These are phyloP conservation scores for Lodderomyces elongisporus DNA, from an alignment of 1,139 yeast species.

Conservation along the genomic window DNA sequence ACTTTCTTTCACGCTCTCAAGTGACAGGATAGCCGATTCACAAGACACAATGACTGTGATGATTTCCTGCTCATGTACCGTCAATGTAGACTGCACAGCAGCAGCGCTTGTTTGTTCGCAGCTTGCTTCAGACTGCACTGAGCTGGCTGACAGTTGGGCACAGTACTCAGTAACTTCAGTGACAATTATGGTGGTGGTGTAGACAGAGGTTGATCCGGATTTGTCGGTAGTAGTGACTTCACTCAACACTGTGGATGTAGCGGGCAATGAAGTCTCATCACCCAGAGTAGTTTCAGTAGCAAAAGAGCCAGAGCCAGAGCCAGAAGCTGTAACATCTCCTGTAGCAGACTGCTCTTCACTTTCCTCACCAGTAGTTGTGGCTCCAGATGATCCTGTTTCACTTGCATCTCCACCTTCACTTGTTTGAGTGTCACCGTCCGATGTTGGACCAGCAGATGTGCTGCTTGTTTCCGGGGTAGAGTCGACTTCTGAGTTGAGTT, in stretches of 20 bases:
- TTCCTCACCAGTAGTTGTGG: conserved; percentile 7
- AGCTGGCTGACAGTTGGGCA: conserved; percentile 6
- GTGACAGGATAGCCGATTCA: conserved; percentile 11
- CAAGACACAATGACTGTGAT: conserved; percentile 10
- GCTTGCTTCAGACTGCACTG: conserved; percentile 8
- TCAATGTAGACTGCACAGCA: conserved; percentile 8
- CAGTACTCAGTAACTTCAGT: conserved; percentile 7
- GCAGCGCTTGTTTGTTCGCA: conserved; percentile 6
- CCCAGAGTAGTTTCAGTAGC: conserved; percentile 8
- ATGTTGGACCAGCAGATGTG: conserved; percentile 1
- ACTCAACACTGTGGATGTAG: conserved; percentile 3
- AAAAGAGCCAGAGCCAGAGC: too few species aligned
- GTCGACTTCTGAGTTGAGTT: conserved; percentile 1
- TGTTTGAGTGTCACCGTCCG: conserved; percentile 18
- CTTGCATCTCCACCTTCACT: conserved; percentile 10
- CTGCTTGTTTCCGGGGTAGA: background rate
- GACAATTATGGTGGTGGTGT: conserved; percentile 5
- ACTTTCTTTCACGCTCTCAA: conserved; percentile 10
- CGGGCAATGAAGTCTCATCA: conserved; percentile 2
- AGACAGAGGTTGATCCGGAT: conserved; percentile 3
- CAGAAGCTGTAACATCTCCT: conserved; percentile 2
- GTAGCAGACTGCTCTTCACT: conserved; percentile 21
- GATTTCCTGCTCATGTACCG: conserved; percentile 7
- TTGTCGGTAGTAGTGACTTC: conserved; percentile 5
- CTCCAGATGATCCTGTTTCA: conserved; percentile 3